These are phyloP conservation scores for Tulasnella sp. DNA, from an alignment of 768 basidiomycete species.

Conservation along the genomic window DNA sequence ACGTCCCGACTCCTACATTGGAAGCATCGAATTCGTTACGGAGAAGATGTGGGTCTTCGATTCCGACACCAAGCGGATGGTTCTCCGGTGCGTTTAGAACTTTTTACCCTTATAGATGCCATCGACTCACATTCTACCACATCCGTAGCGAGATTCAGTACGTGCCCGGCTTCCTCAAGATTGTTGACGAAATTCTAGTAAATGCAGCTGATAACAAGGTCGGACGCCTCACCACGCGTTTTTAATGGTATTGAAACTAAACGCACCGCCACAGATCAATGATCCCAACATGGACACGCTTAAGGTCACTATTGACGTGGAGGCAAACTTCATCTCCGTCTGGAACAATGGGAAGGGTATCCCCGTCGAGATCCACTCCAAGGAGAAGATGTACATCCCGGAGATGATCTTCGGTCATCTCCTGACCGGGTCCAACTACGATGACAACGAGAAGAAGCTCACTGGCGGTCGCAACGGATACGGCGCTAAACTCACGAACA, in stretches of 20 bases:
- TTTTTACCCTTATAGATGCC: too few species aligned
- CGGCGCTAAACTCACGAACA: slow-evolving; percentile 96
- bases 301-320: slow-evolving; percentile 77
- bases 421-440: slow-evolving; percentile 90
- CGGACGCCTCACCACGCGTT: slow-evolving; percentile 20
- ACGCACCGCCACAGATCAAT: slow-evolving; percentile 55
- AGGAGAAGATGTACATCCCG: slow-evolving; percentile 90
- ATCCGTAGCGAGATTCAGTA: slow-evolving; percentile 43
- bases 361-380: slow-evolving; percentile 89
- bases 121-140: not conserved
- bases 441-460: slow-evolving; percentile 97
- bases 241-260: not conserved
- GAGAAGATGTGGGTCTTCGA: slow-evolving; percentile 94
- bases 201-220: slow-evolving; percentile 99
- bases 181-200: slow-evolving; percentile 96
- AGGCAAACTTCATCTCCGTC: slow-evolving; percentile 77
- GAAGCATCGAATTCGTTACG: slow-evolving; percentile 80
- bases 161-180: slow-evolving; percentile 98
- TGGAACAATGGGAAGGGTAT: slow-evolving; percentile 95
- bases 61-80: slow-evolving; percentile 71
- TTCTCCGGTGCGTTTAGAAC: slow-evolving; percentile 49
- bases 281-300: slow-evolving; percentile 84
- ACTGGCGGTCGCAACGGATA: slow-evolving; percentile 98
- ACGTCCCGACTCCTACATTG: slow-evolving; percentile 92
- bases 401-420: slow-evolving; percentile 96